Evolutionary conservation across 192 early-diverging fungal genomes (phyloP).

Genomic region (Podila epicladia): DNA sequence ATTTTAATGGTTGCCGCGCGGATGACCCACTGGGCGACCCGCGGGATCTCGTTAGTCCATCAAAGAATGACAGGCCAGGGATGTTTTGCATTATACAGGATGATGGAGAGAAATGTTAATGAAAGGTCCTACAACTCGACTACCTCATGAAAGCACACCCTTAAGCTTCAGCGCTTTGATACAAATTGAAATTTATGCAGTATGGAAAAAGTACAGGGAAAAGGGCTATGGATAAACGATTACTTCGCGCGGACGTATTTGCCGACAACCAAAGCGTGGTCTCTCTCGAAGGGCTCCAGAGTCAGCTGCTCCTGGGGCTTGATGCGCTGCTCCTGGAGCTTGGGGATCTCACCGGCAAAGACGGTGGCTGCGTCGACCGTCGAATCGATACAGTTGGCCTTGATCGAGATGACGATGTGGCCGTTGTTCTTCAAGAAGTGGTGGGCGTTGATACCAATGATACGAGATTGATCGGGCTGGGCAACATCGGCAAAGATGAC

Average conservation of each 20-base stretch:
- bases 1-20: not conserved
- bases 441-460: slow-evolving; percentile 97
- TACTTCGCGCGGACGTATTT: slow-evolving; percentile 77
- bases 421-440: slow-evolving; percentile 97
- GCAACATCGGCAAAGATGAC: slow-evolving; percentile 99
- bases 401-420: slow-evolving; percentile 99
- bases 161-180: no score
- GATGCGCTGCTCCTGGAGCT: slow-evolving; percentile 87
- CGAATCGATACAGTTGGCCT: slow-evolving; percentile 99
- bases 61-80: slow-evolving; percentile 47
- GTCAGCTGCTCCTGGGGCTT: slow-evolving; percentile 97
- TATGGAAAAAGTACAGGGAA: not conserved
- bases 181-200: no score
- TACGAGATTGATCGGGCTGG: slow-evolving; percentile 99
- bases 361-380: no score
- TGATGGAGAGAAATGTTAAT: no score
- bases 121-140: no score
- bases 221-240: not conserved
- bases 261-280: slow-evolving; percentile 97
- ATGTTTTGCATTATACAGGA: slow-evolving; percentile 37
- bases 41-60: slow-evolving; percentile 34
- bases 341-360: slow-evolving; percentile 97
- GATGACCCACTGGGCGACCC: not conserved
- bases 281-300: slow-evolving; percentile 99
- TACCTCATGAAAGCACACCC: no score